Percentiles rank a stretch among this genome's conserved stretches.
Evolutionary conservation across 176 grass and related monocot genomes (phyloP).

Genomic region (Carex scoparia): DNA sequence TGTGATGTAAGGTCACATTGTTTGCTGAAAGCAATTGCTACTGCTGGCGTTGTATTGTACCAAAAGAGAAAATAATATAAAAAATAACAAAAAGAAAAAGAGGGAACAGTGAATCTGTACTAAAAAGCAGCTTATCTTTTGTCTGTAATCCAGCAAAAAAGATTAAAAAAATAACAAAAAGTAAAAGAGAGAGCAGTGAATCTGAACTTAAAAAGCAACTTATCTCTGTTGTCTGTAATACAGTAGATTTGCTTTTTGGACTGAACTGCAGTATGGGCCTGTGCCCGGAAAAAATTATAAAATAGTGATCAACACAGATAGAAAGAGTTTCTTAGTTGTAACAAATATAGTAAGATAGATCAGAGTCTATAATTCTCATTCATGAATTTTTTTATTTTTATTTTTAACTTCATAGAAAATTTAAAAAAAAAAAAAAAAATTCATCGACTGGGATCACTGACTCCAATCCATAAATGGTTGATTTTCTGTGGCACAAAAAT

Average conservation of each 20-base stretch:
- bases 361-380: too few species aligned
- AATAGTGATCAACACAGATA: too few species aligned
- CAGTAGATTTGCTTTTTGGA: neutral
- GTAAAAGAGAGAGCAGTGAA: neutral
- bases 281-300: too few species aligned
- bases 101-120: neutral
- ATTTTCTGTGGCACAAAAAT: too few species aligned
- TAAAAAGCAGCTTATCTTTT: neutral
- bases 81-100: neutral
- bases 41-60: neutral
- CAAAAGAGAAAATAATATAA: neutral
- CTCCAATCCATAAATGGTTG: too few species aligned
- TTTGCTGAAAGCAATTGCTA: neutral
- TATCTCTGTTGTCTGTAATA: neutral
- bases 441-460: too few species aligned
- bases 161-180: neutral
- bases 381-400: too few species aligned
- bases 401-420: too few species aligned
- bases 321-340: too few species aligned
- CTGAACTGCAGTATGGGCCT: neutral
- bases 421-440: too few species aligned
- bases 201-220: neutral
- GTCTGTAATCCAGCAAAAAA: neutral
- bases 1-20: too few species aligned
- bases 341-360: too few species aligned